A percentile compares a stretch with the other conserved stretches of the same genome.
phyloP scores from a whole-genome alignment of 768 basidiomycete genomes.

The Clavulina sp. region DNA sequence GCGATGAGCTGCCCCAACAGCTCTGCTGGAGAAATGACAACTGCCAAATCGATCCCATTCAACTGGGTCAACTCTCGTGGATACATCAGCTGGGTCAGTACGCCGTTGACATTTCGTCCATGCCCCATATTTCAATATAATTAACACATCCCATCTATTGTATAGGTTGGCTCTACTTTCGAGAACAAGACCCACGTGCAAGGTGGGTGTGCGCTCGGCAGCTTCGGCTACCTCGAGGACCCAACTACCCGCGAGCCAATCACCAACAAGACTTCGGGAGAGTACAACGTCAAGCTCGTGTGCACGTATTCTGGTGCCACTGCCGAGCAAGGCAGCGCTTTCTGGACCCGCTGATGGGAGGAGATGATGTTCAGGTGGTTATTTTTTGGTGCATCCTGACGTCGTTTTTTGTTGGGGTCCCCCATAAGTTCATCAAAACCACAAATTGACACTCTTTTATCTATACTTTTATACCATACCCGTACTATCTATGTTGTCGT shows the following conservation, averaged over 20 bases:
- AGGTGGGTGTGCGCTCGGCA: not conserved
- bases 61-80: not conserved
- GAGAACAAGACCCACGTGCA: not conserved
- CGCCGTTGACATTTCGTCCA: not conserved
- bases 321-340: not conserved
- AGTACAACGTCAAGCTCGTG: not conserved
- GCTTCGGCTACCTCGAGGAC: not conserved
- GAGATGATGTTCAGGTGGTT: too few species aligned
- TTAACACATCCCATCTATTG: too few species aligned
- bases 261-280: not conserved
- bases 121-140: too few species aligned
- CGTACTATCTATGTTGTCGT: too few species aligned
- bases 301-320: not conserved
- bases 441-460: too few species aligned
- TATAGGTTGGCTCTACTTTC: too few species aligned
- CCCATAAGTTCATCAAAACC: too few species aligned
- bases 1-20: not conserved
- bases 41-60: not conserved
- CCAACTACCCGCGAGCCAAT: not conserved
- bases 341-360: too few species aligned
- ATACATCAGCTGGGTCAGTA: not conserved
- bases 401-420: too few species aligned
- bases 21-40: not conserved
- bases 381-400: too few species aligned
- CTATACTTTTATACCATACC: too few species aligned